Percentiles rank a stretch among this genome's conserved stretches.
These are phyloP conservation scores for Diphasiastrum complanatum DNA, from an alignment of 83 land plant genomes.

Conservation along the genomic window DNA sequence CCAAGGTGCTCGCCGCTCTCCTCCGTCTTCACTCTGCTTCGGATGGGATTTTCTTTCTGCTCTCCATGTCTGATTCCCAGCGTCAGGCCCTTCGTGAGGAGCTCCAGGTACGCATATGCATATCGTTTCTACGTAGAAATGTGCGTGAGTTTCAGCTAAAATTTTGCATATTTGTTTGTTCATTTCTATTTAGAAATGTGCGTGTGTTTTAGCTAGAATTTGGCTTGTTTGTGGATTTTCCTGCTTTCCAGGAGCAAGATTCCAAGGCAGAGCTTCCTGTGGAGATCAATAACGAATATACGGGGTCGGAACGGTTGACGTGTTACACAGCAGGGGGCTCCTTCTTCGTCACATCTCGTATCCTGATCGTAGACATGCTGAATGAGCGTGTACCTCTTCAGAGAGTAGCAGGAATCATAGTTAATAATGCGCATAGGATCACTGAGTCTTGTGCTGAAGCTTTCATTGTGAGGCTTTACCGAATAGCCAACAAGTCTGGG, in stretches of 20 bases:
- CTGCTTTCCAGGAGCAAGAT: conserved; percentile 26
- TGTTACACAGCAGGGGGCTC: conserved; percentile 49
- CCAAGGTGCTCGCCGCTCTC: conserved; percentile 56
- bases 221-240: neutral
- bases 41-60: conserved; percentile 61
- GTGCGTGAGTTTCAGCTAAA: neutral
- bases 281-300: conserved; percentile 38
- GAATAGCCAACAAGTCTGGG: conserved; percentile 32
- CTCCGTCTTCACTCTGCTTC: conserved; percentile 49
- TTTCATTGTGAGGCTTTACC: conserved; percentile 61
- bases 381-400: conserved; percentile 48
- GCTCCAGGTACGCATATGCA: conserved; percentile 34
- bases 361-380: conserved; percentile 80
- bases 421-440: conserved; percentile 64
- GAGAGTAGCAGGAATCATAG: conserved; percentile 49
- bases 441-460: conserved; percentile 84
- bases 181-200: neutral
- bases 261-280: conserved; percentile 30
- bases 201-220: neutral
- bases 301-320: conserved; percentile 33
- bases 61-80: conserved; percentile 62
- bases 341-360: conserved; percentile 69
- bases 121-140: no score
- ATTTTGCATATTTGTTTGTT: neutral
- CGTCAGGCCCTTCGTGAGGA: conserved; percentile 40